phyloP scores from a whole-genome alignment of 1,284 basidiomycete genomes.

The Puccinia coronata region DNA sequence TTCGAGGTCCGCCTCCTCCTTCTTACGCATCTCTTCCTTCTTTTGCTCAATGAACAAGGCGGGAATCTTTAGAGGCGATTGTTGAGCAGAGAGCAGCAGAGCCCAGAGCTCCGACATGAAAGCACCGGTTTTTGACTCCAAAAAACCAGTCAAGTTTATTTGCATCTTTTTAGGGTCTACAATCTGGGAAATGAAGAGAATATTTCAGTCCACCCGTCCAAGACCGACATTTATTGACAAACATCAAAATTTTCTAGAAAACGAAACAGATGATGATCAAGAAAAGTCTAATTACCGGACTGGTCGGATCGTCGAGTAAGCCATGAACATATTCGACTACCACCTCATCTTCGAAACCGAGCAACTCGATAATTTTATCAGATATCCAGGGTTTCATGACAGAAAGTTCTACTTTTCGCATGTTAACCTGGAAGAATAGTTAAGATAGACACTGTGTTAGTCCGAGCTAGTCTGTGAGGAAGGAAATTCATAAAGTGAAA shows the following conservation, averaged over 20 bases:
- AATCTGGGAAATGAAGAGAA: conserved; percentile 62
- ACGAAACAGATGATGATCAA: conserved; percentile 13
- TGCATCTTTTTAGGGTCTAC: conserved; percentile 95
- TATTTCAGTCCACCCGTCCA: not conserved
- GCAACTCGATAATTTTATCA: conserved; percentile 81
- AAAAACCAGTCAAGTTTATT: conserved; percentile 87
- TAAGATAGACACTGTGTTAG: not conserved
- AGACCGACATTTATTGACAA: not conserved
- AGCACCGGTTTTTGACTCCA: conserved; percentile 70
- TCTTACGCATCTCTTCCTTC: conserved; percentile 83
- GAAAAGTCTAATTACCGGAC: conserved; percentile 67
- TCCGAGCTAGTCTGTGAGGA: too few relatives aligned
- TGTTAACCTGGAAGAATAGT: conserved; percentile 70
- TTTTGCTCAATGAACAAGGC: conserved; percentile 92
- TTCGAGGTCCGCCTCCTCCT: conserved; percentile 67
- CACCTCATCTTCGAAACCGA: conserved; percentile 94
- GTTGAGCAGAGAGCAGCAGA: conserved; percentile 84
- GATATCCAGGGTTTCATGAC: conserved; percentile 93
- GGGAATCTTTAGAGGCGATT: conserved; percentile 83
- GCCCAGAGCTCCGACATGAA: conserved; percentile 91
- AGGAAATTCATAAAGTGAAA: not conserved
- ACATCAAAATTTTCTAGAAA: too few relatives aligned
- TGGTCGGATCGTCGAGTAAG: conserved; percentile 78
- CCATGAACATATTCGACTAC: conserved; percentile 95
- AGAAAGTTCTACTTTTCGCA: conserved; percentile 85